Evolutionary conservation across 1,139 yeast genomes (phyloP).

Genomic region (Diutina siamensis): DNA sequence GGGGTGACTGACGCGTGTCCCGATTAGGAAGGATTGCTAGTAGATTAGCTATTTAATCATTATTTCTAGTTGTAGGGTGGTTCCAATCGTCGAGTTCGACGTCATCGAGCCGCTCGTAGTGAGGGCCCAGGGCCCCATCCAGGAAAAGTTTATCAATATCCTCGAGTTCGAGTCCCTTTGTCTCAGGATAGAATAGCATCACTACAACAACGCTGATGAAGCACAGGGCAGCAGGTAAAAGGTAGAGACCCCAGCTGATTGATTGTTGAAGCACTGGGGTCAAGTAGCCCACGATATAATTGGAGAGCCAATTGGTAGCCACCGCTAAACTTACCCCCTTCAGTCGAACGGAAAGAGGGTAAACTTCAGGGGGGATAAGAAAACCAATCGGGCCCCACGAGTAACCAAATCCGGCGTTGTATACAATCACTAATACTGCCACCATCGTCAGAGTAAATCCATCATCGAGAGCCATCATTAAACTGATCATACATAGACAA

Average conservation of each 20-base stretch:
- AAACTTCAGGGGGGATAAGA: constrained; percentile 43
- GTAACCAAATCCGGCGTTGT: constrained; percentile 43
- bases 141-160: constrained; percentile 63
- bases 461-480: constrained; percentile 26
- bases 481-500: constrained; percentile 29
- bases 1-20: background rate
- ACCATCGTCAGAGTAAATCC: constrained; percentile 32
- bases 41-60: too few relatives aligned
- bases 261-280: constrained; percentile 37
- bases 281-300: constrained; percentile 42
- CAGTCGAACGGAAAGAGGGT: constrained; percentile 40
- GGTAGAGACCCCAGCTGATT: constrained; percentile 39
- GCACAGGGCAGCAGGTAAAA: constrained; percentile 38
- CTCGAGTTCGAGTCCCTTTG: constrained; percentile 42
- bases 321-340: constrained; percentile 45
- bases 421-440: constrained; percentile 36
- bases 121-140: background rate
- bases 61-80: background rate
- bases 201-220: constrained; percentile 33
- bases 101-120: constrained; percentile 8
- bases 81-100: constrained; percentile 6
- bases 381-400: constrained; percentile 52
- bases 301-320: constrained; percentile 45
- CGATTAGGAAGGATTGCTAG: background rate
- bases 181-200: constrained; percentile 39